Conservation (phyloP, 2,329 filamentous ascomycete species). For the Alternaria sp. region DNA sequence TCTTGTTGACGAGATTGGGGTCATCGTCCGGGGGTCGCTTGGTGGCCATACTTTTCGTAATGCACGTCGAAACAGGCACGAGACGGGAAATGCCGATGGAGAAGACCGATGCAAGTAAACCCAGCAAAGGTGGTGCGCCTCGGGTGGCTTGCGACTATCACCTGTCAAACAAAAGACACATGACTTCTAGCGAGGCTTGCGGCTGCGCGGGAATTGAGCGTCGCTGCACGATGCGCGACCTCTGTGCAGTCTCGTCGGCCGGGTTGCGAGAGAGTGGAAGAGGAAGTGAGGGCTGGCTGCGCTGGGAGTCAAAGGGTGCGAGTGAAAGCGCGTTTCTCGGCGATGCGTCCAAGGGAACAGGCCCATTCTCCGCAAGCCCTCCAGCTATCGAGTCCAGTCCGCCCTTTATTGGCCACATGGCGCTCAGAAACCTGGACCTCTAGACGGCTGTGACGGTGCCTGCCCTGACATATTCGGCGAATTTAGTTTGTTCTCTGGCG, state of each 20-base stretch:
- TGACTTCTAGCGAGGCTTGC: slow-evolving; percentile 4
- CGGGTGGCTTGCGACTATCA: slow-evolving; percentile 18
- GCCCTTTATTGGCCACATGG: slow-evolving; percentile 15
- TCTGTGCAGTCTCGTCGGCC: neutral
- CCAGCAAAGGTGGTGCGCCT: slow-evolving; percentile 14
- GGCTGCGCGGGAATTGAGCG: neutral
- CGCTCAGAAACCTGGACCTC: slow-evolving; percentile 7
- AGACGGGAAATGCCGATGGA: slow-evolving; percentile 14
- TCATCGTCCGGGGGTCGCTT: slow-evolving; percentile 34
- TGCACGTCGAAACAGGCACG: slow-evolving; percentile 16
- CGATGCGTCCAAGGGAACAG: slow-evolving; percentile 13
- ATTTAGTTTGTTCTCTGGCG: slow-evolving; percentile 9
- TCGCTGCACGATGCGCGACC: neutral
- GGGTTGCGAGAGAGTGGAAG: neutral
- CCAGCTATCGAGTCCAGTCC: neutral
- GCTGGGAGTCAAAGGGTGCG: slow-evolving; percentile 6
- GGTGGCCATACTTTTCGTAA: slow-evolving; percentile 28
- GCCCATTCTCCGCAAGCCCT: slow-evolving; percentile 5
- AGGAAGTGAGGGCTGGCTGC: slow-evolving; percentile 1
- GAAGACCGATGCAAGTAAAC: slow-evolving; percentile 9
- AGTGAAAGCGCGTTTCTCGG: slow-evolving; percentile 16
- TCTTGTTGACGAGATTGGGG: slow-evolving; percentile 29
- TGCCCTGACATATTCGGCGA: slow-evolving; percentile 24
- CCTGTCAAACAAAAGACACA: slow-evolving; percentile 15
- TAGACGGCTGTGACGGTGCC: slow-evolving; percentile 15